phyloP scores from a whole-genome alignment of 2,329 filamentous ascomycete genomes.

The Eutypella sp. region DNA sequence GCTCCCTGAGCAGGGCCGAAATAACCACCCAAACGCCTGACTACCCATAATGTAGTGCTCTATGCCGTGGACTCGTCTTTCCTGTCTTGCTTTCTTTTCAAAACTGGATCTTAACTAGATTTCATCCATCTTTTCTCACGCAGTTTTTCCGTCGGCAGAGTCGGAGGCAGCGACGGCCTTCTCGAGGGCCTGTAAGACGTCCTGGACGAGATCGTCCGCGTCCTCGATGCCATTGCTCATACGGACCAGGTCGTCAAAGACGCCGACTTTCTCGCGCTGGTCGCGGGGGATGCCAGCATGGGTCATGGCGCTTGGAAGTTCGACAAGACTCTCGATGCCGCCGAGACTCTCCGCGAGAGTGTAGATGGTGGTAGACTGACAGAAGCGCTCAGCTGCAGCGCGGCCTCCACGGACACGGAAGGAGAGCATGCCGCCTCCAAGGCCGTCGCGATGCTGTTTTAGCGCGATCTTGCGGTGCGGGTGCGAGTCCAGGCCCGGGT shows the following conservation, averaged over 20 bases:
- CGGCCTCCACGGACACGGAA: slow-evolving; percentile 90
- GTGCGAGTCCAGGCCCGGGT: slow-evolving; percentile 85
- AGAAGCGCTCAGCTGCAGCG: slow-evolving; percentile 84
- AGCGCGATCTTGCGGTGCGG: slow-evolving; percentile 77
- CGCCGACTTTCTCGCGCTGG: slow-evolving; percentile 84
- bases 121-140: background rate
- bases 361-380: slow-evolving; percentile 82
- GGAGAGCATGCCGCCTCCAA: slow-evolving; percentile 96
- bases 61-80: too few species aligned
- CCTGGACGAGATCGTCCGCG: slow-evolving; percentile 72
- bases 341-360: slow-evolving; percentile 90
- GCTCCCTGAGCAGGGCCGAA: too few species aligned
- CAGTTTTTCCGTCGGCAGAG: background rate
- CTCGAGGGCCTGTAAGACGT: slow-evolving; percentile 79
- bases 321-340: slow-evolving; percentile 85
- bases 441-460: slow-evolving; percentile 88
- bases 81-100: too few species aligned
- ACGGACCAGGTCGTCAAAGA: slow-evolving; percentile 90
- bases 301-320: slow-evolving; percentile 94
- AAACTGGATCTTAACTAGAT: too few species aligned
- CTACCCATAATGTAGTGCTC: too few species aligned
- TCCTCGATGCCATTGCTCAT: slow-evolving; percentile 95
- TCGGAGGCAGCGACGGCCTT: slow-evolving; percentile 51
- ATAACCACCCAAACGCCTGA: too few species aligned
- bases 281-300: slow-evolving; percentile 91